phyloP scores from a whole-genome alignment of 352 stramenopile genomes.

The Phytopythium aichiense region DNA sequence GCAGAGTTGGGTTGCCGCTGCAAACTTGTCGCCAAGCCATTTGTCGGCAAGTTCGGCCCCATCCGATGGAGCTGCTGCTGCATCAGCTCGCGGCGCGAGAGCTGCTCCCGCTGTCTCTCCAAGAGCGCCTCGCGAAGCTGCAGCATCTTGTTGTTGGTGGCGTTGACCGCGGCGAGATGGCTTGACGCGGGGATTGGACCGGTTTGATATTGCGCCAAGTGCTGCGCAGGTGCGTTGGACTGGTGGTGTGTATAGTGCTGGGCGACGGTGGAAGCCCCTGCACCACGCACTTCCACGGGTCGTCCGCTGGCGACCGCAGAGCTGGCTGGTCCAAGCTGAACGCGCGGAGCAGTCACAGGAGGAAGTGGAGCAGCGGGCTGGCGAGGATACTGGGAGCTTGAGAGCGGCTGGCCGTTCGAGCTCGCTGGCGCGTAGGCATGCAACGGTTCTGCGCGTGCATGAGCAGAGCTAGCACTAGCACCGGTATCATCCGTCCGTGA shows the following conservation, averaged over 20 bases:
- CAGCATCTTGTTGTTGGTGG: slow-evolving; percentile 4
- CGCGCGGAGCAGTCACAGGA: not conserved
- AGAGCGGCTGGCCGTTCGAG: not conserved
- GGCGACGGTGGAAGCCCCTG: not conserved
- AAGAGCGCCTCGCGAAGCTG: slow-evolving; percentile 5
- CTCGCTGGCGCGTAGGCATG: not conserved
- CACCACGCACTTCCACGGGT: not conserved
- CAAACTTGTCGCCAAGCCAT: not conserved
- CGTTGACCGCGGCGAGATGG: not conserved
- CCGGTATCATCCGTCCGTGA: not conserved
- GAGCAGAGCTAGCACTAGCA: not conserved
- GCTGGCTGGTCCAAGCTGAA: not conserved
- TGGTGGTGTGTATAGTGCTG: not conserved
- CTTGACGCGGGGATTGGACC: not conserved
- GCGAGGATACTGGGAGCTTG: not conserved
- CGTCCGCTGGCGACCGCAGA: not conserved
- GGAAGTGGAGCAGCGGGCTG: not conserved
- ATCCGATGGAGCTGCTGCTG: slow-evolving; percentile 4
- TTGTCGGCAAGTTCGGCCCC: slow-evolving; percentile 6
- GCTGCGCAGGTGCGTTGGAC: not conserved
- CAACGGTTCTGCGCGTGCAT: not conserved
- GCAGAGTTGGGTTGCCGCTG: not conserved
- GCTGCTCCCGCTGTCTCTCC: not conserved
- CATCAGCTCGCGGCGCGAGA: not conserved
- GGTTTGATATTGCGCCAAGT: not conserved